Conservation (phyloP, 106 monocot species). For the Acorus calamus region DNA sequence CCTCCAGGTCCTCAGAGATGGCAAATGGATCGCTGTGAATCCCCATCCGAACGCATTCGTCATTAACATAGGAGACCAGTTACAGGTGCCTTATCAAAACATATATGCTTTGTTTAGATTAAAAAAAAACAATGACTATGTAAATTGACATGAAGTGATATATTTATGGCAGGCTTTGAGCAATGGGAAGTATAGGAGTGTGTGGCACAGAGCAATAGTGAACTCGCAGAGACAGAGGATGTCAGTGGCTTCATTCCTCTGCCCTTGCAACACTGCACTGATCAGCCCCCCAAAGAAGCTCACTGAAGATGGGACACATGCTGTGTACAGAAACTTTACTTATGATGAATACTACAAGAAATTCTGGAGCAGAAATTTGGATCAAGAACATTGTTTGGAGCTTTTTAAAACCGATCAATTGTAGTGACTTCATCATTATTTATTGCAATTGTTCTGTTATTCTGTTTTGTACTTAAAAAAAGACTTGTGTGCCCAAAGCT, state of each 20-base stretch:
- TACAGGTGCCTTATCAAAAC: constrained; percentile 41
- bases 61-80: constrained; percentile 83
- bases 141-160: background rate
- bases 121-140: background rate
- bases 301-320: constrained; percentile 15
- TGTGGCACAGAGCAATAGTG: constrained; percentile 84
- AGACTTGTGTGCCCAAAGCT: too few relatives aligned
- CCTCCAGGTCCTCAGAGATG: constrained; percentile 51
- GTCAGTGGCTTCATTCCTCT: constrained; percentile 82
- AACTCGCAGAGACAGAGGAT: constrained; percentile 52
- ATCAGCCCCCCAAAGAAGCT: constrained; percentile 57
- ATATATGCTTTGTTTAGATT: background rate
- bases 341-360: constrained; percentile 82
- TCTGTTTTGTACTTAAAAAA: too few relatives aligned
- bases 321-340: constrained; percentile 60
- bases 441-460: too few relatives aligned
- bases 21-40: constrained; percentile 54
- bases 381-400: constrained; percentile 88
- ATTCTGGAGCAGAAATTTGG: constrained; percentile 88
- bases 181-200: constrained; percentile 68
- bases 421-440: too few relatives aligned
- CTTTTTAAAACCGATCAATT: constrained; percentile 32
- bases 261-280: constrained; percentile 48
- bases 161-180: constrained; percentile 52
- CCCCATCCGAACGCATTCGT: constrained; percentile 67